A percentile compares a stretch with the other conserved stretches of the same genome.
Conservation (phyloP, 148 eudicot genomes). For the Amaranthus palmeri region DNA sequence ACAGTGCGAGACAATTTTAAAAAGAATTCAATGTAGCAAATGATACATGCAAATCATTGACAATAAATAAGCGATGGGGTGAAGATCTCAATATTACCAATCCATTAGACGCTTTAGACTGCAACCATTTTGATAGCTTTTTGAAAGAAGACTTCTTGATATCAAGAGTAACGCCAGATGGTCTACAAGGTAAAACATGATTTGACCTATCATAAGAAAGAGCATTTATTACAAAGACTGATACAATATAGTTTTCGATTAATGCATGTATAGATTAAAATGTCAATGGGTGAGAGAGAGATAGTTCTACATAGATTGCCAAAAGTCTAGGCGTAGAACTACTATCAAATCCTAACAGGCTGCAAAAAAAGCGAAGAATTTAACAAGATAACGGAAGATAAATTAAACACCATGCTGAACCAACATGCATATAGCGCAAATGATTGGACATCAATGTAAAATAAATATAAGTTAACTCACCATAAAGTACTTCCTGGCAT, state of each 20-base stretch:
- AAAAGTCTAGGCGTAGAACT: slow-evolving; percentile 2
- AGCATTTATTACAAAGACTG: slow-evolving; percentile 8
- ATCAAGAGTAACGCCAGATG: slow-evolving; percentile 73
- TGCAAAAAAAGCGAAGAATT: slow-evolving; percentile 6
- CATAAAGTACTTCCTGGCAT: slow-evolving; percentile 90
- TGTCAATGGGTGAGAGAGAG: background rate
- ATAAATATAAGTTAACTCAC: slow-evolving; percentile 34
- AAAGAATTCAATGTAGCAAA: background rate
- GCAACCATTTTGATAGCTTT: slow-evolving; percentile 94
- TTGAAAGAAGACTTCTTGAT: slow-evolving; percentile 86
- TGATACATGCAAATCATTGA: background rate
- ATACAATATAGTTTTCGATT: background rate
- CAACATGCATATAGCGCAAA: background rate
- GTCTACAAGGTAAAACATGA: slow-evolving; percentile 90
- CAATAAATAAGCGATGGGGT: background rate
- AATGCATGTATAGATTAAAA: background rate
- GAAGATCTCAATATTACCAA: slow-evolving; percentile 39
- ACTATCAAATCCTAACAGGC: background rate
- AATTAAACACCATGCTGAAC: background rate
- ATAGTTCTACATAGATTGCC: background rate
- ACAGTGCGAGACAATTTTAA: too few relatives aligned
- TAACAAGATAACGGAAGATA: background rate
- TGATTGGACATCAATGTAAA: background rate
- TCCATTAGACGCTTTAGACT: slow-evolving; percentile 65
- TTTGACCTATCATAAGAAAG: slow-evolving; percentile 58